These are phyloP conservation scores for Aschersonia sp. DNA, from an alignment of 2,329 filamentous ascomycete genomes.

Conservation along the genomic window DNA sequence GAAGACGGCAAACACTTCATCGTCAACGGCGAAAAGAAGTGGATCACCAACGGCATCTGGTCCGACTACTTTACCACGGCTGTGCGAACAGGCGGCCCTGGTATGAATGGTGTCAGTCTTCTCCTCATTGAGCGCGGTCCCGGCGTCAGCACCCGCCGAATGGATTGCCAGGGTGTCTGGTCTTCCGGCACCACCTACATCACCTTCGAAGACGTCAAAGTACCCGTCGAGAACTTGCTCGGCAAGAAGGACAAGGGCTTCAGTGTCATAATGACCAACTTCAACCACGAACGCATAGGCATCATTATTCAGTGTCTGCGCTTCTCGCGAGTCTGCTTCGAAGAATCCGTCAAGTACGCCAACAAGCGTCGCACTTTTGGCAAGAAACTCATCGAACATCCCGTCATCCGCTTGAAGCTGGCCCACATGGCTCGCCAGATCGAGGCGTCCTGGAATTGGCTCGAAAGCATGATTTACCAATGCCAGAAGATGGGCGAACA, in stretches of 20 bases:
- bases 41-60: conserved; percentile 98
- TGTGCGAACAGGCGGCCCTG: conserved; percentile 73
- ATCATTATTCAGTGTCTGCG: conserved; percentile 96
- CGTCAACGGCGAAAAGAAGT: conserved; percentile 99
- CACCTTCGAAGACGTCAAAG: conserved; percentile 98
- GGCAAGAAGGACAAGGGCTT: conserved; percentile 98
- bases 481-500: conserved; percentile 86
- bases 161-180: conserved; percentile 99
- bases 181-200: conserved; percentile 91
- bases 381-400: conserved; percentile 92
- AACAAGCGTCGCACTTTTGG: conserved; percentile 96
- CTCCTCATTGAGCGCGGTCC: conserved; percentile 84
- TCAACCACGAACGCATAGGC: conserved; percentile 97
- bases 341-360: conserved; percentile 91
- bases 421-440: conserved; percentile 98
- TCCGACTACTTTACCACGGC: conserved; percentile 95
- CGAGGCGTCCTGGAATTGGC: conserved; percentile 92
- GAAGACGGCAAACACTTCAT: conserved; percentile 98
- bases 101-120: conserved; percentile 86
- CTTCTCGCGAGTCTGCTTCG: conserved; percentile 93
- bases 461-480: conserved; percentile 91
- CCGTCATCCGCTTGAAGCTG: conserved; percentile 93
- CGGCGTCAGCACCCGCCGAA: conserved; percentile 82
- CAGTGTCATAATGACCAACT: conserved; percentile 99
- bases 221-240: conserved; percentile 95